These are phyloP conservation scores for Friedmanniomyces endolithicus DNA, from an alignment of 495 filamentous ascomycete species.

Conservation along the genomic window DNA sequence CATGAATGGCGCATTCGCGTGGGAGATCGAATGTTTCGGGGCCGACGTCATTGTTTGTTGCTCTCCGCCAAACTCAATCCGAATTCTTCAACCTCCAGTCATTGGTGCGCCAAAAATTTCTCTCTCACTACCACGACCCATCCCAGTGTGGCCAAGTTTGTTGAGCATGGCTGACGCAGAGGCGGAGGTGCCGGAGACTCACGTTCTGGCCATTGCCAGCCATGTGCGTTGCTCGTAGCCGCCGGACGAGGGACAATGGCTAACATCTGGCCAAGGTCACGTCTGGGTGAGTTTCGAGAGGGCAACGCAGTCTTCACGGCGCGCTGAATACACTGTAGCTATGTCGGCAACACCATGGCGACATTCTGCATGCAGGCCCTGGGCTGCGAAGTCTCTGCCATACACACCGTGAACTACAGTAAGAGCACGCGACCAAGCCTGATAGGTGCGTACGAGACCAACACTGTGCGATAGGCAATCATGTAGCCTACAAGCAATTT, in stretches of 20 bases:
- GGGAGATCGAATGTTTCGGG: neutral
- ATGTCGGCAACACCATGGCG: constrained; percentile 95
- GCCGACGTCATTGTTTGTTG: neutral
- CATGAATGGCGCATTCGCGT: neutral
- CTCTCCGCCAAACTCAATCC: neutral
- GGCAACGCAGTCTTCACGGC: neutral
- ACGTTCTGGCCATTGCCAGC: constrained; percentile 86
- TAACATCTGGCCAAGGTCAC: constrained; percentile 25
- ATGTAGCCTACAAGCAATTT: constrained; percentile 77
- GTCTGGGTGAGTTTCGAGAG: constrained; percentile 29
- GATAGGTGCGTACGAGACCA: neutral
- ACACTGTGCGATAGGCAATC: constrained; percentile 53
- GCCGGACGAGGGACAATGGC: constrained; percentile 31
- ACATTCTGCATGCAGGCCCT: constrained; percentile 83
- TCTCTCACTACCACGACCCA: too few species aligned
- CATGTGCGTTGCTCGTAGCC: constrained; percentile 50
- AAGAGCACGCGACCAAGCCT: constrained; percentile 18
- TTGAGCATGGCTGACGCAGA: neutral
- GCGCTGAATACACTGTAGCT: constrained; percentile 40
- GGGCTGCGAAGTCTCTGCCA: constrained; percentile 80
- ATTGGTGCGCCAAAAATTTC: too few species aligned
- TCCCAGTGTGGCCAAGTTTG: too few species aligned
- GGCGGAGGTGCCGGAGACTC: constrained; percentile 57
- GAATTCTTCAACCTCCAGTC: neutral
- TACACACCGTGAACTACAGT: constrained; percentile 97